phyloP scores from a whole-genome alignment of 1,284 basidiomycete genomes.

The Stereum hirsutum region DNA sequence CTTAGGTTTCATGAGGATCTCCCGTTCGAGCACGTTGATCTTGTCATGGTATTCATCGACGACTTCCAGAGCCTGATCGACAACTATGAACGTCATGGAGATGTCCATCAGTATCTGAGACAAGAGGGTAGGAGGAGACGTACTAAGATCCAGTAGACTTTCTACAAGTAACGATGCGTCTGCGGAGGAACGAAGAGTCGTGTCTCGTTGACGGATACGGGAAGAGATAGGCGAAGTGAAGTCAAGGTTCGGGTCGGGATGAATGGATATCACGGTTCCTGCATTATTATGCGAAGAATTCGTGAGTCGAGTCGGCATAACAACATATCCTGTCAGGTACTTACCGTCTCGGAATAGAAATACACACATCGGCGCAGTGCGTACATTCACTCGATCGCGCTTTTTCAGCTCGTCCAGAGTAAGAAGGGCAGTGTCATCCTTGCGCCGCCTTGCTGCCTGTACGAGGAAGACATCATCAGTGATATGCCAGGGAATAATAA shows the following conservation, averaged over 20 bases:
- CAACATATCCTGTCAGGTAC: slow-evolving; percentile 7
- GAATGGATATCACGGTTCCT: slow-evolving; percentile 59
- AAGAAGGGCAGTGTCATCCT: slow-evolving; percentile 25
- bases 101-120: background rate
- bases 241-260: slow-evolving; percentile 32
- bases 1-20: slow-evolving; percentile 47
- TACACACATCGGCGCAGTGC: slow-evolving; percentile 50
- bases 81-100: slow-evolving; percentile 29
- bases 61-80: slow-evolving; percentile 56
- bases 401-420: slow-evolving; percentile 39
- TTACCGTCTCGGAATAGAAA: slow-evolving; percentile 56
- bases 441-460: slow-evolving; percentile 14
- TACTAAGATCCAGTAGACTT: slow-evolving; percentile 53
- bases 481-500: no score
- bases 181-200: slow-evolving; percentile 46
- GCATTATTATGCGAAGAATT: no score
- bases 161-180: slow-evolving; percentile 57
- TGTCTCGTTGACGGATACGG: slow-evolving; percentile 47
- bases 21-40: slow-evolving; percentile 50
- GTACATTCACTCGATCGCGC: slow-evolving; percentile 50
- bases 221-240: slow-evolving; percentile 47
- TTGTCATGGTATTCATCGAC: slow-evolving; percentile 56
- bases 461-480: no score
- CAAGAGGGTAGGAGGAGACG: slow-evolving; percentile 17
- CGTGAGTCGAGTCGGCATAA: no score